phyloP scores from a whole-genome alignment of 768 basidiomycete genomes.

The Pleurotus tuoliensis region DNA sequence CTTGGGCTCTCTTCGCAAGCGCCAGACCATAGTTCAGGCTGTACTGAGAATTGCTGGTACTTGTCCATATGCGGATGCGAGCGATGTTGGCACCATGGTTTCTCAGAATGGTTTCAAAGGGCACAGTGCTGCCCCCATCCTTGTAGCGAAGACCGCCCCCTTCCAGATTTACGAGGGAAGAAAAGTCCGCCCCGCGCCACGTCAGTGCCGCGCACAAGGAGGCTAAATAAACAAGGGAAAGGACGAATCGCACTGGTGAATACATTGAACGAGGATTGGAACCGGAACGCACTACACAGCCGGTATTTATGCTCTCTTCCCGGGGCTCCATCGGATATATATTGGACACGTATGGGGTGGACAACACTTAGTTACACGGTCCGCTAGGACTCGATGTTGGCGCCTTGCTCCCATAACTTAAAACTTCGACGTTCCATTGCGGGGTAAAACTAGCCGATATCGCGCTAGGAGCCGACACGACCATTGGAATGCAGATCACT shows the following conservation, averaged over 20 bases:
- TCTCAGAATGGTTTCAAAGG: constrained; percentile 50
- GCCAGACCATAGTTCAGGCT: constrained; percentile 48
- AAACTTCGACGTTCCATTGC: too few relatives aligned
- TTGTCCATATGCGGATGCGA: constrained; percentile 61
- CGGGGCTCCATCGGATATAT: constrained; percentile 15
- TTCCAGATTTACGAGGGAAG: constrained; percentile 52
- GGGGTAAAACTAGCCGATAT: too few relatives aligned
- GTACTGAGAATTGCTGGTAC: constrained; percentile 46
- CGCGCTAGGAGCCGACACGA: too few relatives aligned
- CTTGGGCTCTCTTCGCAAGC: constrained; percentile 50
- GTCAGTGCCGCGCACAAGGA: constrained; percentile 31
- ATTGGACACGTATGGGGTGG: neutral
- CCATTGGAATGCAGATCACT: too few relatives aligned
- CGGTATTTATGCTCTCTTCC: neutral
- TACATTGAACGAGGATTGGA: neutral
- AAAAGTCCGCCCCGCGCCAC: constrained; percentile 55
- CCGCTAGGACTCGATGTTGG: too few relatives aligned
- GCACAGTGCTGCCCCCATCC: constrained; percentile 14
- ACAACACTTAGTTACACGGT: too few relatives aligned
- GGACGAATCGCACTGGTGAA: neutral
- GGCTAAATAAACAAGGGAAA: constrained; percentile 18
- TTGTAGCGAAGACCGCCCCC: constrained; percentile 31
- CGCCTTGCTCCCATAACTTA: too few relatives aligned
- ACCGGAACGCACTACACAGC: constrained; percentile 5
- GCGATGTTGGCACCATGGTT: constrained; percentile 55